phyloP scores from a whole-genome alignment of 164 flowering plant species.

The Umbilicus rupestris region DNA sequence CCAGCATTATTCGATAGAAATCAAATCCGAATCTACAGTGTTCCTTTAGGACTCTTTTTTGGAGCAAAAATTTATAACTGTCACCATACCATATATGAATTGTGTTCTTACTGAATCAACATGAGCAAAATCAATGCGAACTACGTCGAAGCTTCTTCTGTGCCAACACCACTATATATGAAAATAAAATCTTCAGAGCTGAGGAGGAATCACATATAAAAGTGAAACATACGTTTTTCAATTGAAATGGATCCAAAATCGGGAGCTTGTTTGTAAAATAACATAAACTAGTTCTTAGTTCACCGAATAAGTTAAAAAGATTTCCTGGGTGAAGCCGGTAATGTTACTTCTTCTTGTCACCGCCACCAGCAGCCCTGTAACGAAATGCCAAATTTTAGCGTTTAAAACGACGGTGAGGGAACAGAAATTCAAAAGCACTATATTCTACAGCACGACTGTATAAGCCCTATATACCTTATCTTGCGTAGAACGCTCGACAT shows the following conservation, averaged over 20 bases:
- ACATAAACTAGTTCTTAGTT: background rate
- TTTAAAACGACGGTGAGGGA: background rate
- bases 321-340: background rate
- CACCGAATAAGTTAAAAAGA: background rate
- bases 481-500: conserved; percentile 51
- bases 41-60: too few relatives aligned
- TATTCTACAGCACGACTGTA: background rate
- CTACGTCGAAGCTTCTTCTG: too few relatives aligned
- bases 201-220: background rate
- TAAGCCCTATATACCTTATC: conserved; percentile 26
- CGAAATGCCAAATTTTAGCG: background rate
- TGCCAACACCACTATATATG: too few relatives aligned
- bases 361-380: conserved; percentile 35
- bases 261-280: background rate
- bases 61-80: too few relatives aligned
- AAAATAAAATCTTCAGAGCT: too few relatives aligned
- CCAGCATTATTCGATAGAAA: too few relatives aligned
- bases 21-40: too few relatives aligned
- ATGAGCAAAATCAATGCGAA: too few relatives aligned
- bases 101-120: too few relatives aligned
- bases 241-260: background rate
- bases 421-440: background rate
- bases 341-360: conserved; percentile 33
- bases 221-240: background rate
- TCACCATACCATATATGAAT: too few relatives aligned